Conservation (phyloP, 768 basidiomycete species). For the Panellus pusillus region DNA sequence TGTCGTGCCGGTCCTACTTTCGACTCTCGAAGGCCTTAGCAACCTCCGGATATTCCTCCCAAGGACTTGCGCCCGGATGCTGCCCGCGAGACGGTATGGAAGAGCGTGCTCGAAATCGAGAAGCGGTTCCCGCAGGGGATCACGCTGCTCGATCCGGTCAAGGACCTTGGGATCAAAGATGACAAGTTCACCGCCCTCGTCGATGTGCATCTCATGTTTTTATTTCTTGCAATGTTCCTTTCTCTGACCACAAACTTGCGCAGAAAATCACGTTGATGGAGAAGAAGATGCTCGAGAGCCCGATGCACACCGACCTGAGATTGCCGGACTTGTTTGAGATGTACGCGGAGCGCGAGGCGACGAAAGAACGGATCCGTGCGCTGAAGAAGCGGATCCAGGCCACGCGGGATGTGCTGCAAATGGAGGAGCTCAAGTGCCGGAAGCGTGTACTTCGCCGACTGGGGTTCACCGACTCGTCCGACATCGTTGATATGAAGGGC, state of each 20-base stretch:
- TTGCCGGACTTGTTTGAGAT: slow-evolving; percentile 80
- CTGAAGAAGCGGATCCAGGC: slow-evolving; percentile 86
- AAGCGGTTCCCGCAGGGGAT: slow-evolving; percentile 88
- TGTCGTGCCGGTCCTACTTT: slow-evolving; percentile 85
- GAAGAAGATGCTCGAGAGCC: slow-evolving; percentile 75
- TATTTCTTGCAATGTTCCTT: background rate
- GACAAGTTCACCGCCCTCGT: slow-evolving; percentile 88
- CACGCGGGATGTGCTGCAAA: slow-evolving; percentile 89
- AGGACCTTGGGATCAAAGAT: slow-evolving; percentile 96
- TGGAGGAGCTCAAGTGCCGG: slow-evolving; percentile 94
- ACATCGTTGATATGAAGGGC: slow-evolving; percentile 98
- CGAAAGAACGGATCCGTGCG: slow-evolving; percentile 66
- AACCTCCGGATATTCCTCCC: slow-evolving; percentile 82
- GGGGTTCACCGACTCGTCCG: slow-evolving; percentile 83
- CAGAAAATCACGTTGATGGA: slow-evolving; percentile 95
- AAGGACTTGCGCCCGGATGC: slow-evolving; percentile 82
- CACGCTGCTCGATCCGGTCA: slow-evolving; percentile 82
- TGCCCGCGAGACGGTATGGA: slow-evolving; percentile 83
- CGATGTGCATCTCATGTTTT: slow-evolving; percentile 48
- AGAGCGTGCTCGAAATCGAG: slow-evolving; percentile 89
- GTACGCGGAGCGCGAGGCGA: slow-evolving; percentile 74
- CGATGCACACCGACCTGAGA: slow-evolving; percentile 75
- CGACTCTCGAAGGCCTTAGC: slow-evolving; percentile 84
- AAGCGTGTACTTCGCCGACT: slow-evolving; percentile 92
- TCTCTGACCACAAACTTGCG: background rate